A percentile compares a stretch with the other conserved stretches of the same genome.
These are phyloP conservation scores for Trichothecium sympodiale DNA, from an alignment of 2,329 filamentous ascomycete genomes.

Conservation along the genomic window DNA sequence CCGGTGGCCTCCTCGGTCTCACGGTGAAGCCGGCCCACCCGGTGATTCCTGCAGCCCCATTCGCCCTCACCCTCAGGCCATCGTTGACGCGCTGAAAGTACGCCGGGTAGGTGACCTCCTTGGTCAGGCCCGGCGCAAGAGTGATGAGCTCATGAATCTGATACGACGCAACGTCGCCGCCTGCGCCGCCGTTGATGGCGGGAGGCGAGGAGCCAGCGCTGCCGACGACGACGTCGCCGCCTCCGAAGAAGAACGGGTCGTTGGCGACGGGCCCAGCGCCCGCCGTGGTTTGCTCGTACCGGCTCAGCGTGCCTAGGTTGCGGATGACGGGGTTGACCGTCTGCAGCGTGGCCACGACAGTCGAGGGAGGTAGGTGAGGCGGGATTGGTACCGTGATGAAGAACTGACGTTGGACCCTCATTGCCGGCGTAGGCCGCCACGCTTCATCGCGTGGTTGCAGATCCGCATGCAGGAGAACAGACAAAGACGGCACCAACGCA, in stretches of 20 bases:
- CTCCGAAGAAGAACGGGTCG: conserved; percentile 31
- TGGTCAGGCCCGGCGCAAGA: conserved; percentile 27
- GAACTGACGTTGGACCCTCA: conserved; percentile 20
- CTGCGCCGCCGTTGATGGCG: conserved; percentile 12
- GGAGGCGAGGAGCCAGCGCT: conserved; percentile 16
- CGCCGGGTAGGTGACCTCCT: conserved; percentile 28
- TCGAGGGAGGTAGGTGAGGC: conserved; percentile 20
- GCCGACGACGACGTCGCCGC: conserved; percentile 21
- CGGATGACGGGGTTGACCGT: conserved; percentile 28
- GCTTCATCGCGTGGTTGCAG: too few relatives aligned
- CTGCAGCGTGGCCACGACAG: conserved; percentile 27
- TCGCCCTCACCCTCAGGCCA: conserved; percentile 30
- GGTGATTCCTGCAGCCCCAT: conserved; percentile 29
- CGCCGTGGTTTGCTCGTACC: conserved; percentile 22
- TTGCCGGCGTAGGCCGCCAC: conserved; percentile 2
- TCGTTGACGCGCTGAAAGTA: conserved; percentile 29
- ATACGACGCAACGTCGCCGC: conserved; percentile 23
- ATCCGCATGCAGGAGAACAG: conserved; percentile 1
- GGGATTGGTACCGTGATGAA: conserved; percentile 31
- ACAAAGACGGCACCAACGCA: neutral
- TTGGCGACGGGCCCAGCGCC: conserved; percentile 20
- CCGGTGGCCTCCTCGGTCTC: conserved; percentile 8
- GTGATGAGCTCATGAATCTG: conserved; percentile 19
- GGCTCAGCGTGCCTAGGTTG: conserved; percentile 25
- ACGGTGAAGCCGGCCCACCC: conserved; percentile 27